Evolutionary conservation across 805 yeast genomes (phyloP), one percentile per base, ranked within the genome.

Genomic region (Candida railenensis): DNA sequence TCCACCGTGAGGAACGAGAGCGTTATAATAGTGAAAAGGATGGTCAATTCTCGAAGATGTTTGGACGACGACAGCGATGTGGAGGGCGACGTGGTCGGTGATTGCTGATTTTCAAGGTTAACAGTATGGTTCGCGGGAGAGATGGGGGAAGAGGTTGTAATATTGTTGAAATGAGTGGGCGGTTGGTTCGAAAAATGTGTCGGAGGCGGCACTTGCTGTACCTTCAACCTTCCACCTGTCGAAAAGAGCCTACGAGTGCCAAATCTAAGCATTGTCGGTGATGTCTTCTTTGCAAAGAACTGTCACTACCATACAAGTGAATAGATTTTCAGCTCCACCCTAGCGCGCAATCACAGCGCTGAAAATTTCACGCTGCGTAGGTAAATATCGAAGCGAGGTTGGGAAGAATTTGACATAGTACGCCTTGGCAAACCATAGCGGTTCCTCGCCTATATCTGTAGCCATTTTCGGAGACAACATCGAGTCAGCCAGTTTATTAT

Each of bases 1-100:
- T 80, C 84, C 7, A 79, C 48, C 1, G 84, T 81, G 43, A 80
- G 61, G 53, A 74, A 80, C 1, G 76, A 62, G 42, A 80, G 53
- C 7, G 76, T 64, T 4, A 68, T 49, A 55, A 77, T 69, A 1
- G 79, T 74, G 1, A 78, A 34, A 19, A 76, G 59, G 2, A 74
- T 52, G 0, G 76, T 63, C 2, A 77, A 39, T 21, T 78, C 83
- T 44, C 63, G 60, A 3, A 73, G 25, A 2, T 57, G 47, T 16
- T 25, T 41, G 14, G 30, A 32, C 15, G 30, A 12, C 18, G 34
- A 21, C 11, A n/a, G 40, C 22, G 40, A 7, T 14, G 40, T 19
- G 22, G 40, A 15, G 14, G n/a, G 5, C 7, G 40, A 14, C 28
- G 19, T 37, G 18, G 22, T 7, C 40, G 12, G 5, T 12, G 11